Percentiles rank a stretch among this genome's conserved stretches.
phyloP scores from a whole-genome alignment of 2,329 filamentous ascomycete genomes.

The Fusarium humuli region DNA sequence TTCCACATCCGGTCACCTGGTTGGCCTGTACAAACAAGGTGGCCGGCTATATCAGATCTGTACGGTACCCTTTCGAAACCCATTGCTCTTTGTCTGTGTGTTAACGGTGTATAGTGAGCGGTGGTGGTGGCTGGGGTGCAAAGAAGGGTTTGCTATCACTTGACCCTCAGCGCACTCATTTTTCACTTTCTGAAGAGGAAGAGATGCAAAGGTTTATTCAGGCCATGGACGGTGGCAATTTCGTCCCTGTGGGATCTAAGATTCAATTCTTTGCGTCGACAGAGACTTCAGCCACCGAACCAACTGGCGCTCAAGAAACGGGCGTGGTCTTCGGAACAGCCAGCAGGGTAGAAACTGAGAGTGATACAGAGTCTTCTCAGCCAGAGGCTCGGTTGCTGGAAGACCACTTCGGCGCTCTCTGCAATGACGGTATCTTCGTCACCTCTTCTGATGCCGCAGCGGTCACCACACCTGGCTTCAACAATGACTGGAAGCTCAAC shows the following conservation, averaged over 20 bases:
- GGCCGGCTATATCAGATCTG: constrained; percentile 59
- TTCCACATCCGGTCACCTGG: constrained; percentile 47
- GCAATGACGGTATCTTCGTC: constrained; percentile 70
- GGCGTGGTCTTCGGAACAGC: constrained; percentile 52
- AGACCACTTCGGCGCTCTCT: constrained; percentile 71
- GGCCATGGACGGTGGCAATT: constrained; percentile 60
- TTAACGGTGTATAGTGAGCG: constrained; percentile 67
- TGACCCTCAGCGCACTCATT: constrained; percentile 73
- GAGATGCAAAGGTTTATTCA: constrained; percentile 66
- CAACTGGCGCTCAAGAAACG: constrained; percentile 10
- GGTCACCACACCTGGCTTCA: constrained; percentile 45
- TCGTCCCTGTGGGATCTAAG: constrained; percentile 71
- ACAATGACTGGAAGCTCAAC: constrained; percentile 51
- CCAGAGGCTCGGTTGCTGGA: constrained; percentile 45
- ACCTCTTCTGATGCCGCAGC: constrained; percentile 41
- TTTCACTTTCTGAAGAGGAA: constrained; percentile 59
- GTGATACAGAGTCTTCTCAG: constrained; percentile 1
- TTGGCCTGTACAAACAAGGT: constrained; percentile 54
- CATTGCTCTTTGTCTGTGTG: background rate
- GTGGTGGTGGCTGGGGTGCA: constrained; percentile 85
- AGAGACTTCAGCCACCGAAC: constrained; percentile 44
- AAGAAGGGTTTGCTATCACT: constrained; percentile 84
- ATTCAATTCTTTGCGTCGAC: constrained; percentile 73
- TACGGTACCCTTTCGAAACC: constrained; percentile 32
- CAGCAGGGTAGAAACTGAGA: constrained; percentile 24